A percentile compares a stretch with the other conserved stretches of the same genome.
These are phyloP conservation scores for Diaporthe destruens DNA, from an alignment of 2,329 filamentous ascomycete genomes.

Conservation along the genomic window DNA sequence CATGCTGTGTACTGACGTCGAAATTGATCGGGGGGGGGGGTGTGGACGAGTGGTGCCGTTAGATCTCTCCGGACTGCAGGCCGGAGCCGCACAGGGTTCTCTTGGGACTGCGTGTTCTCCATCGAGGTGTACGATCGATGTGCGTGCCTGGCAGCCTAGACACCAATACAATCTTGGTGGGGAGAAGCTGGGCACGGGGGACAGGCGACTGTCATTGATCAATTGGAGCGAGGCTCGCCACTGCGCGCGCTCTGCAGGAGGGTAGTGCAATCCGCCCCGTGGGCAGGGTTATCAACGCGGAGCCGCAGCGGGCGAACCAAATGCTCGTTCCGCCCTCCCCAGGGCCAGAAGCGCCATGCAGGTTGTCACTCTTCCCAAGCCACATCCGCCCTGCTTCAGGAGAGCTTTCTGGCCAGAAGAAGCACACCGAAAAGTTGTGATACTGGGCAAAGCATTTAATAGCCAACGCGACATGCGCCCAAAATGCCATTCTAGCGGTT, in stretches of 20 bases:
- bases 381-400: conserved; percentile 38
- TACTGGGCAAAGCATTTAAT: background rate
- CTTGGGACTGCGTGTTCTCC: conserved; percentile 6
- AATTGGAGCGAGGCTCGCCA: conserved; percentile 38
- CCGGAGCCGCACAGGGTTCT: conserved; percentile 36
- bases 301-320: conserved; percentile 35
- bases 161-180: conserved; percentile 25
- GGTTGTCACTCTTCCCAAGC: conserved; percentile 35
- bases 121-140: conserved; percentile 1
- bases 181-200: conserved; percentile 23
- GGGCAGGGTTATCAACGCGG: conserved; percentile 25
- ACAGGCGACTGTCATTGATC: conserved; percentile 37
- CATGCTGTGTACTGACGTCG: conserved; percentile 29
- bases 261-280: background rate
- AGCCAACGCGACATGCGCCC: conserved; percentile 33
- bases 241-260: conserved; percentile 23
- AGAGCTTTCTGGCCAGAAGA: conserved; percentile 30
- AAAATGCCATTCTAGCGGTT: conserved; percentile 8
- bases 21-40: background rate
- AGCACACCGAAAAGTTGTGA: conserved; percentile 16
- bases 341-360: conserved; percentile 1
- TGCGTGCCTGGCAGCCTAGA: conserved; percentile 12
- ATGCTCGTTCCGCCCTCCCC: conserved; percentile 29
- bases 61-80: conserved; percentile 32
- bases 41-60: conserved; percentile 8